A percentile compares a stretch with the other conserved stretches of the same genome.
phyloP scores from a whole-genome alignment of 495 filamentous ascomycete genomes.

The Penicillium verhagenii region DNA sequence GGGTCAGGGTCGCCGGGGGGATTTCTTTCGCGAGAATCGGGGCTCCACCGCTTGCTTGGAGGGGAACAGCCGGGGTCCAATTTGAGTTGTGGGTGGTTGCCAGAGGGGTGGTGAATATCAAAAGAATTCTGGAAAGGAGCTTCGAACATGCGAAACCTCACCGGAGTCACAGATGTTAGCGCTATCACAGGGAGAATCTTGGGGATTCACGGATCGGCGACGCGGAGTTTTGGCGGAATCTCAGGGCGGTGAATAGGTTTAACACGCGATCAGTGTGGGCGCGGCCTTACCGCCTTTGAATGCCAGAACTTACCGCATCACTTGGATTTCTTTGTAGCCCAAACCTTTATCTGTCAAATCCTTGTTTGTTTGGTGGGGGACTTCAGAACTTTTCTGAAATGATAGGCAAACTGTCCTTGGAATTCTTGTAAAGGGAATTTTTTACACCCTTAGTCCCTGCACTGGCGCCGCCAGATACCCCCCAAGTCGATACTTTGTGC shows the following conservation, averaged over 20 bases:
- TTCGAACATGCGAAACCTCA: constrained; percentile 9
- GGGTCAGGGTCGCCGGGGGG: constrained; percentile 1
- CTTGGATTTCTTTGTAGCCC: no score
- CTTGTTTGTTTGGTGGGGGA: no score
- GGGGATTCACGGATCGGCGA: constrained; percentile 18
- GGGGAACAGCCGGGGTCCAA: constrained; percentile 3
- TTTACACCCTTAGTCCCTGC: no score
- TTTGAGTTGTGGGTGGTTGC: background rate
- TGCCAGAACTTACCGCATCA: no score
- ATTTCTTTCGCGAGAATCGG: constrained; percentile 10
- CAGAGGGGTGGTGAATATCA: background rate
- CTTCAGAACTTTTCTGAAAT: no score
- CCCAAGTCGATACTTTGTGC: no score
- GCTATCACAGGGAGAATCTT: constrained; percentile 9
- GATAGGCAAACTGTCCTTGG: no score
- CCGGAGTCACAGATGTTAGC: constrained; percentile 2
- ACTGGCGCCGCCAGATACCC: no score
- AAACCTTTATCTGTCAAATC: no score
- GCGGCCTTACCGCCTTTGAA: background rate
- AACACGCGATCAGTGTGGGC: background rate
- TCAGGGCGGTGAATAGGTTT: background rate
- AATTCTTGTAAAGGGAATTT: no score
- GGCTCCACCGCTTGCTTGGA: constrained; percentile 7
- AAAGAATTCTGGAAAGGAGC: background rate
- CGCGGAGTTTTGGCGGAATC: constrained; percentile 23